A percentile compares a stretch with the other conserved stretches of the same genome.
phyloP scores from a whole-genome alignment of 2,329 filamentous ascomycete genomes.

The Immersiporthe knoxdaviesiana region DNA sequence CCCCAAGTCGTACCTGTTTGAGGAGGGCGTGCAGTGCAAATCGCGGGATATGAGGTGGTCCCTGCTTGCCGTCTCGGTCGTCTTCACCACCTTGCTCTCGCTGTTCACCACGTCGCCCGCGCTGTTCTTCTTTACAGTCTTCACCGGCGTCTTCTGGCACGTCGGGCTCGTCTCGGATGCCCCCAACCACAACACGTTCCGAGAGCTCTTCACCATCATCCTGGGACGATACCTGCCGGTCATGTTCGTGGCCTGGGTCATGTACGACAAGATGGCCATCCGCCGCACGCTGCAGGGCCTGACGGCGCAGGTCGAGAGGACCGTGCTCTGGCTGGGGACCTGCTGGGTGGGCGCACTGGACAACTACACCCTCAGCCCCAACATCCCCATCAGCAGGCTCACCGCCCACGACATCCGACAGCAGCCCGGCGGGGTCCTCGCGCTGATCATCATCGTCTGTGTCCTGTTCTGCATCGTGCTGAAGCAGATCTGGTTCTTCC shows the following conservation, averaged over 20 bases:
- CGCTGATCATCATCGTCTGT: constrained; percentile 77
- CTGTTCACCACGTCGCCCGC: constrained; percentile 79
- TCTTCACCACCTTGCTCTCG: constrained; percentile 77
- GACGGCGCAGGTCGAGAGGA: constrained; percentile 86
- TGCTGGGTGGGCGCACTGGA: constrained; percentile 91
- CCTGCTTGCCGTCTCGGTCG: constrained; percentile 77
- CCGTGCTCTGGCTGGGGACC: constrained; percentile 83
- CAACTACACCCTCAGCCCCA: constrained; percentile 86
- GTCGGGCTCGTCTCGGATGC: constrained; percentile 89
- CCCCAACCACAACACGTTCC: constrained; percentile 68
- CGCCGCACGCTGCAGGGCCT: constrained; percentile 71
- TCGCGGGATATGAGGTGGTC: constrained; percentile 83
- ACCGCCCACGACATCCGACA: constrained; percentile 85
- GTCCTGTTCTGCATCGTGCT: constrained; percentile 69
- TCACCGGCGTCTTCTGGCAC: constrained; percentile 84
- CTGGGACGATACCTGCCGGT: constrained; percentile 84
- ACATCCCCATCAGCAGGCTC: constrained; percentile 91
- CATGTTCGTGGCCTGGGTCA: constrained; percentile 82
- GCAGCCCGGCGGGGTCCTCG: constrained; percentile 85
- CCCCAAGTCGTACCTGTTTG: constrained; percentile 82
- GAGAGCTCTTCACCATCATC: constrained; percentile 75
- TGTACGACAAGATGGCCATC: constrained; percentile 82
- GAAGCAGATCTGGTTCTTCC: constrained; percentile 83
- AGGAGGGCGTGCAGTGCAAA: constrained; percentile 65
- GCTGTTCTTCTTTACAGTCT: constrained; percentile 84